A percentile compares a stretch with the other conserved stretches of the same genome.
These are phyloP conservation scores for Fistulinella cinereoalba DNA, from an alignment of 1,284 basidiomycete species.

Conservation along the genomic window DNA sequence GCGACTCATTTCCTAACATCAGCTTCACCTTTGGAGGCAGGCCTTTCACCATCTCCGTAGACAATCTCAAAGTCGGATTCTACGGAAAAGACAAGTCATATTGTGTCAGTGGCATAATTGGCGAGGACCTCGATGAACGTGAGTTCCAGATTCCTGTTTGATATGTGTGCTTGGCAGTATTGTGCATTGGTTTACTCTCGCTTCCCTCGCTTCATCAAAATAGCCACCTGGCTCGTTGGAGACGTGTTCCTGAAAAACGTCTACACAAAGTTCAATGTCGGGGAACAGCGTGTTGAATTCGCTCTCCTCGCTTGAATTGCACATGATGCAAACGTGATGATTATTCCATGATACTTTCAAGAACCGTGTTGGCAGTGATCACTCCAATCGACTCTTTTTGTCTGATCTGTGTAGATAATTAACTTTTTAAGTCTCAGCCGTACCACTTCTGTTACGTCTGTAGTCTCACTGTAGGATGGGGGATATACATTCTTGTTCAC, in stretches of 20 bases:
- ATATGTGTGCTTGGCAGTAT: neutral
- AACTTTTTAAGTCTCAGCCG: too few species aligned
- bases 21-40: constrained; percentile 44
- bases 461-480: too few species aligned
- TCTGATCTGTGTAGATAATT: too few species aligned
- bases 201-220: neutral
- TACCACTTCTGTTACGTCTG: too few species aligned
- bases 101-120: constrained; percentile 33
- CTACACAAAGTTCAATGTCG: constrained; percentile 19
- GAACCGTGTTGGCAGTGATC: too few species aligned
- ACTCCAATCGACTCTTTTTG: too few species aligned
- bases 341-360: too few species aligned
- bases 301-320: constrained; percentile 22
- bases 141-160: neutral
- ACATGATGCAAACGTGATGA: too few species aligned
- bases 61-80: constrained; percentile 40
- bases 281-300: constrained; percentile 17
- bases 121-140: constrained; percentile 1
- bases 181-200: neutral
- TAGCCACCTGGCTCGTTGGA: constrained; percentile 19
- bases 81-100: too few species aligned
- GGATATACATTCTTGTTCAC: too few species aligned
- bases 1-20: constrained; percentile 35
- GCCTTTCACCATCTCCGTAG: constrained; percentile 37
- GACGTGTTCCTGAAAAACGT: constrained; percentile 22